Evolutionary conservation across 177 flowering plant species (phyloP), one percentile per base, ranked within the genome.

Genomic region (Vitis hybrid): DNA sequence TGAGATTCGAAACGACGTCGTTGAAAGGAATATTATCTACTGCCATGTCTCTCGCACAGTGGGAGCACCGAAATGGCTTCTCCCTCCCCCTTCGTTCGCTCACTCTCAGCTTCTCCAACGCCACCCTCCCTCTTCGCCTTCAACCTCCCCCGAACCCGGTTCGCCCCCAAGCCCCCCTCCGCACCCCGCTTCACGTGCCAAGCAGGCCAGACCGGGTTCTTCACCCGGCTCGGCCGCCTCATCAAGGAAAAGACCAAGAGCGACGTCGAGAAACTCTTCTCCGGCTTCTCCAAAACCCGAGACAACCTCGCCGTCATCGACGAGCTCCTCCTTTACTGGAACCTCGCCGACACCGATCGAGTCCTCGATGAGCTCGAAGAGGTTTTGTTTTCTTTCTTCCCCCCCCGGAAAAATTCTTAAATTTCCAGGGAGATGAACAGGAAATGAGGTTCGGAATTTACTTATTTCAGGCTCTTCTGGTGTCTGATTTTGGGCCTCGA

Each of bases 291-390:
- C 50, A 94, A 92, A 72, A 94, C 98, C 35, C 73, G 98, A 61
- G 89, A 88, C 71, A 93, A 93, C 55, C 94, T 94, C 66, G 93
- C 97, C 56, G 99, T 92, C 64, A 82, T 94, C 64, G 97, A 94
- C 56, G 98, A 93, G 79, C 94, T 94, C 30, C 87, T 94, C 40
- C 80, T 93, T 19, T 92, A 84, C 83, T 94, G 98, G 97, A 94
- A 92, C 76, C 86, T 94, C 61, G 82, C 92, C 17, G 97, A 94
- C 15, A 92, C 99, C 27, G 99, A 94, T 65, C 83, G 90, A n/a
- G 92, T 92, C 63, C 85, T 94, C 46, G 99, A 94, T 52, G 96
- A 94, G 21, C 91, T 94, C 56, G 98, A 94, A 84, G 99, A 94
- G 96, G 98, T 74, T 52, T 19, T 9, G 50, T 50, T 24, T 11